Evolutionary conservation across 495 filamentous ascomycete genomes (phyloP).

Genomic region (Schizothecium vesticola): DNA sequence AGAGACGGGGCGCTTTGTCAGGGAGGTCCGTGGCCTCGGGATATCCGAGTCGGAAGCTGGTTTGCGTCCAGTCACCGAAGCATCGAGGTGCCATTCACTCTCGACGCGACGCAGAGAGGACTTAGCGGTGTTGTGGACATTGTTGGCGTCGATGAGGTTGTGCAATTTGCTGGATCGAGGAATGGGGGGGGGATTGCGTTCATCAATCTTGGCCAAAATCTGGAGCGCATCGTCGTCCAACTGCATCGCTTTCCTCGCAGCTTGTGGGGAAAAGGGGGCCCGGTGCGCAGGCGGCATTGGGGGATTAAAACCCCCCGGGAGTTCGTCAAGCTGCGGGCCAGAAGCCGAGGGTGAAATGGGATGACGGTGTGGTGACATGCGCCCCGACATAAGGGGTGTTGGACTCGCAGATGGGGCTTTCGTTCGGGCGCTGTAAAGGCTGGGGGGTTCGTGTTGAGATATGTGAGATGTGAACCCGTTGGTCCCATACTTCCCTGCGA

Average conservation of each 20-base stretch:
- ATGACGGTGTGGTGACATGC: not conserved
- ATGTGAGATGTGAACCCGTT: not conserved
- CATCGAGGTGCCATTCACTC: conserved; percentile 2
- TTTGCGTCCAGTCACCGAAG: not conserved
- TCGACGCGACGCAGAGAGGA: not conserved
- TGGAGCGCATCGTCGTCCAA: not conserved
- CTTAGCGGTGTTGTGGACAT: not conserved
- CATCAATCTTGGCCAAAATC: conserved; percentile 2
- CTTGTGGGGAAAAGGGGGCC: not conserved
- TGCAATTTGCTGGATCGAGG: not conserved
- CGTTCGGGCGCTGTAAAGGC: too few species aligned
- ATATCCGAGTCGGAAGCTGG: too few species aligned
- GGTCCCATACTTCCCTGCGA: not conserved
- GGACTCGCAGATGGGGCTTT: too few species aligned
- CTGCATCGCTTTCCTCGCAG: not conserved
- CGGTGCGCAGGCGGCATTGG: not conserved
- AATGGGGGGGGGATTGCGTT: not conserved
- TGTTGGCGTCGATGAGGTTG: not conserved
- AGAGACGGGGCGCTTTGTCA: too few species aligned
- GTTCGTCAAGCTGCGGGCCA: not conserved
- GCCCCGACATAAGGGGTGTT: not conserved
- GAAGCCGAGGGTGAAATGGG: not conserved
- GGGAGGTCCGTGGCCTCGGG: too few species aligned
- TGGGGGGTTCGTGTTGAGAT: too few species aligned
- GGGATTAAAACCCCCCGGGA: not conserved